Evolutionary conservation across 1,284 basidiomycete genomes (phyloP), one percentile per base, ranked within the genome.

Genomic region (Cryptococcus sp.): DNA sequence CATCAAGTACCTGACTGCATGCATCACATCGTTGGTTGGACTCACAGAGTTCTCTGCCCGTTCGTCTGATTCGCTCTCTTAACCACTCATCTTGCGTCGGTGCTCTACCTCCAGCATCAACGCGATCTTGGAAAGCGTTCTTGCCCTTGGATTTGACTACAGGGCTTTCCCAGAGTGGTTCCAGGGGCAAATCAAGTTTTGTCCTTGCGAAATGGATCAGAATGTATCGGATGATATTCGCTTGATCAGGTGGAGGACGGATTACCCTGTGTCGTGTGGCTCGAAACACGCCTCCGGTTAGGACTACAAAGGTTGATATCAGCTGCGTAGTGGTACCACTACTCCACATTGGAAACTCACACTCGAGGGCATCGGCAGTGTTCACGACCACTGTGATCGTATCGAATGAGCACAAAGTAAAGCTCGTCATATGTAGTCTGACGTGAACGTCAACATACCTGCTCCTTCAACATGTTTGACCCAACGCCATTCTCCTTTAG

Each of bases 401-500:
- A 29, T 4, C 26, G n/a, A 29, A 29, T 29, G 26, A 29, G 26
- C 29, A 34, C 13, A 2, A 2, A 34, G 29, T 13, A 10, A 34
- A 7, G 5, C 5, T 10, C 8, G 29, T 34, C 17, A 8, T 40
- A 23, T 40, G 25, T 15, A 37, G 4, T 2, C 8, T 25, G 23
- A 19, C 26, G 16, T 2, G 16, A 25, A 11, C 39, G 39, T 11
- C 34, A 25, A 43, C 58, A 29, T 17, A 61, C 55, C 59, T 6
- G 62, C 58, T 17, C 63, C 63, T 19, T 55, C 58, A 17, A 58
- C 58, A 57, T 79, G 72, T 53, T 73, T 74, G 23, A 78, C 77
- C 34, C 74, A 66, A 40, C 72, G 59, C 77, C 76, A 79, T 56
- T 69, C 50, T 53, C 75, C 69, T 45, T 78, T 68, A 0, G 70